Conservation (phyloP, 192 early-diverging fungal species). For the Backusella tarrabulga region DNA sequence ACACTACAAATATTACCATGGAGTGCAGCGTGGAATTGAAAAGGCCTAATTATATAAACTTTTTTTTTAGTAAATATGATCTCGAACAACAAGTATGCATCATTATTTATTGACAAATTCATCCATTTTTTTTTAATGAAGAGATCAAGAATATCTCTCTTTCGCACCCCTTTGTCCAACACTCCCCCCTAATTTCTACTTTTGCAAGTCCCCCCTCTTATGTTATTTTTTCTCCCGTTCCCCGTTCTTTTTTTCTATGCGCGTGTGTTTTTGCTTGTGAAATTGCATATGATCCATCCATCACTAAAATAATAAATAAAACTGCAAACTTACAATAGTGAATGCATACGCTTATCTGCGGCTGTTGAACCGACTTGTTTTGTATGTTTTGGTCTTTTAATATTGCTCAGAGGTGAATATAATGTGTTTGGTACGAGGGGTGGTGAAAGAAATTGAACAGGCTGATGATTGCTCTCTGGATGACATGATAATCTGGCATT, state of each 20-base stretch:
- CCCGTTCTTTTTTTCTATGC: not conserved
- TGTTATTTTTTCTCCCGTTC: not conserved
- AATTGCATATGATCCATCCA: not conserved
- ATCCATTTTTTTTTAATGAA: not conserved
- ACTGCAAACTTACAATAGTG: not conserved
- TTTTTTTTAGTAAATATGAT: not conserved
- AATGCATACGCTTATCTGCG: not conserved
- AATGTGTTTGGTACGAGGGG: not conserved
- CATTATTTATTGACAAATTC: not conserved
- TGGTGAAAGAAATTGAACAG: not conserved
- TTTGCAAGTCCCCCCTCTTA: not conserved
- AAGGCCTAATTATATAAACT: not conserved
- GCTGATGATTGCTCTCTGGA: not conserved
- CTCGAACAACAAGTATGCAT: not conserved
- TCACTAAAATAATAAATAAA: not conserved
- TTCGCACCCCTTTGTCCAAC: not conserved
- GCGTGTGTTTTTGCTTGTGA: conserved; percentile 1
- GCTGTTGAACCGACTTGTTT: not conserved
- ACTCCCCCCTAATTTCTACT: not conserved
- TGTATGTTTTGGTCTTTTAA: not conserved
- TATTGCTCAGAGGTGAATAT: not conserved
- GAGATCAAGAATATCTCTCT: not conserved
- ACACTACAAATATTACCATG: conserved; percentile 1
- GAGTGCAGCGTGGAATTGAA: conserved; percentile 1
- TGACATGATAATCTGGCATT: conserved; percentile 7